Conservation (phyloP, 192 early-diverging fungal species). For the Obelidium mucronatum region DNA sequence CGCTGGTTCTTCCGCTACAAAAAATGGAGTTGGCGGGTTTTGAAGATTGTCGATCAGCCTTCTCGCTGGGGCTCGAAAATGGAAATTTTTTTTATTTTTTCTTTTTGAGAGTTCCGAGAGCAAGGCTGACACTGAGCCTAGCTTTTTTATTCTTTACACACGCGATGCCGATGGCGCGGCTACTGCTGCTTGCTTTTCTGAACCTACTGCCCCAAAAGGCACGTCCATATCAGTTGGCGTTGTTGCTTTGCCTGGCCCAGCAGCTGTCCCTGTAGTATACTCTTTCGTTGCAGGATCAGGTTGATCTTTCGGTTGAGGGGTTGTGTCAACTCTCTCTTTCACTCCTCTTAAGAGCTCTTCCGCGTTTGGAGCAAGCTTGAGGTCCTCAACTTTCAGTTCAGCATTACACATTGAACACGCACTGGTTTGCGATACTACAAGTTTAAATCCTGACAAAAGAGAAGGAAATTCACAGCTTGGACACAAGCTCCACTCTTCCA, state of each 20-base stretch:
- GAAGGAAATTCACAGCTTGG: constrained; percentile 60
- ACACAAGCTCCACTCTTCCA: constrained; percentile 57
- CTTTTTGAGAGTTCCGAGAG: too few species aligned
- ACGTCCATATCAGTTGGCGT: constrained; percentile 1
- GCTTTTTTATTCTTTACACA: background rate
- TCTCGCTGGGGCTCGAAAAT: too few species aligned
- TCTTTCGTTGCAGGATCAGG: background rate
- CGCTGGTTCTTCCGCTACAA: too few species aligned
- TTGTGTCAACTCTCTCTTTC: constrained; percentile 24
- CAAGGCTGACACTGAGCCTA: too few species aligned
- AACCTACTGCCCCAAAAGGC: constrained; percentile 14
- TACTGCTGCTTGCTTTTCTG: constrained; percentile 16
- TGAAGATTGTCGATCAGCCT: too few species aligned
- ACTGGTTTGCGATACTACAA: constrained; percentile 44
- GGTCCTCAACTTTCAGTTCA: constrained; percentile 4
- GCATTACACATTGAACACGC: constrained; percentile 60
- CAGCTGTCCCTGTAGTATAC: constrained; percentile 9
- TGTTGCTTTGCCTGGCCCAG: background rate
- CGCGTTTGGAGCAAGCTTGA: constrained; percentile 11
- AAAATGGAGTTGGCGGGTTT: too few species aligned
- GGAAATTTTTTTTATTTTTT: too few species aligned
- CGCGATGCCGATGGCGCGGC: constrained; percentile 20
- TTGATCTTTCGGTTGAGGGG: background rate
- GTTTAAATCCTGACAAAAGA: constrained; percentile 46
- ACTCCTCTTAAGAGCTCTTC: constrained; percentile 33